Base-by-base conservation (phyloP, 2,329 filamentous ascomycete species). In the Trichoderma sp. region DNA sequence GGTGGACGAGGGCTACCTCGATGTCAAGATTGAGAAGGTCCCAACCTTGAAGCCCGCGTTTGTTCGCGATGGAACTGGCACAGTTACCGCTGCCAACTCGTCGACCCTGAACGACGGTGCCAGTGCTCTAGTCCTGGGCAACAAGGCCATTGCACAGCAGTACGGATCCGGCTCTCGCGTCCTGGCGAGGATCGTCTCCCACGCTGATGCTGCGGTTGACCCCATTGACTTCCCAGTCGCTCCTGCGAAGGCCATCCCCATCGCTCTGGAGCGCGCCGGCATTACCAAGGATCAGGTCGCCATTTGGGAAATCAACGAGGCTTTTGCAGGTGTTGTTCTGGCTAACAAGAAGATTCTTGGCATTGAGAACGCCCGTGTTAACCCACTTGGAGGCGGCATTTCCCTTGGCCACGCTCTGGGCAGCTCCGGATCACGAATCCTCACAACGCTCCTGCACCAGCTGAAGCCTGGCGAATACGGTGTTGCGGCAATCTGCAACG, bases 301-400 rank as follows among this genome's bases (percentile, higher is more conserved):
- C 6, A 85, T 98, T 26, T 98, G 96, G 95, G 96, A 98, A 81
- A 97, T 99, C 83, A 99, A 99, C 82, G 96, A 99, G 84, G 96
- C 96, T 0, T 99, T 99, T 80, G 95, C 96, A 32, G 93, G 93
- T 5, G 95, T 98, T 34, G 96, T 98, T 82, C 94, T 96, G 80
- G 95, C 95, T 56, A 98, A 98, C 79, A 92, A 93, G 78, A 95
- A 97, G 91, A 94, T 97, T 74, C 88, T 97, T 39, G 93, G 92
- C 57, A 88, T 98, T 3, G 88, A 95, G 74, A 86, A 88, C 61
- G 93, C 93, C 53, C 91, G 89, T 43, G 93, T 98, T 57, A 98
- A 98, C 82, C 92, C 92, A 61, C 87, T 97, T 3, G 95, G 95
- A 70, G 95, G 95, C 73, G 95, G 95, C 64, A 97, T 98, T 78